Base-by-base conservation (phyloP, 352 stramenopile species). In the Peronospora destructor region DNA sequence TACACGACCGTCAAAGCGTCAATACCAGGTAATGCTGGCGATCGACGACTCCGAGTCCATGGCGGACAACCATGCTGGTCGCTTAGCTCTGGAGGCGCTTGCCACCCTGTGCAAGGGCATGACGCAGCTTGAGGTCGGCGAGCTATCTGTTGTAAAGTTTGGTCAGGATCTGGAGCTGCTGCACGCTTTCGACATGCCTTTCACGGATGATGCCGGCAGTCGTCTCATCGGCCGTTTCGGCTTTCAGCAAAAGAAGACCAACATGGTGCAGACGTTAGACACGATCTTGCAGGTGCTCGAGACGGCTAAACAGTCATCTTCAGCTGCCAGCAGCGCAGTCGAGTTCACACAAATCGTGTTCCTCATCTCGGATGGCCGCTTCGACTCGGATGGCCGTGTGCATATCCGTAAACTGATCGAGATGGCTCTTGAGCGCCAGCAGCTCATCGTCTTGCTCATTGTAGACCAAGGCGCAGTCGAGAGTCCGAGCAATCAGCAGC, bases 31-130 rank as follows among this genome's bases (percentile, higher is more conserved):
- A 11, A 90, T 99, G 70, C 70, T 99, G 29, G 96, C 95, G 3
- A 98, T 99, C 36, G 97, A 99, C 71, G 92, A 99, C 73, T 99
- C 96, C 5, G 89, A 98, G 70, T 99, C 95, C 14, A 99, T 99
- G 97, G 79, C 86, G 17, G 96, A 98, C 66, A 97, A 95, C 60
- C 84, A 96, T 42, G 92, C 95, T 7, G 95, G 92, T 13, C 91
- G 95, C 12, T 80, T 99, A 64, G 96, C 96, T 13, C 75, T 99
- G 2, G 81, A 95, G 53, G 95, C 96, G 16, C 85, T 99, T 68
- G 87, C 96, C 29, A 98, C 95, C 14, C 68, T 99, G 25, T 97
- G 94, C 45, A 98, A 97, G 60, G 96, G 91, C 9, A 95, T 99
- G 72, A 96, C 87, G 30, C 93, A 98, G 73, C 79, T 99, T 8